Evolutionary conservation across 2,329 filamentous ascomycete genomes (phyloP).

Genomic region (Ophiostoma piceae): DNA sequence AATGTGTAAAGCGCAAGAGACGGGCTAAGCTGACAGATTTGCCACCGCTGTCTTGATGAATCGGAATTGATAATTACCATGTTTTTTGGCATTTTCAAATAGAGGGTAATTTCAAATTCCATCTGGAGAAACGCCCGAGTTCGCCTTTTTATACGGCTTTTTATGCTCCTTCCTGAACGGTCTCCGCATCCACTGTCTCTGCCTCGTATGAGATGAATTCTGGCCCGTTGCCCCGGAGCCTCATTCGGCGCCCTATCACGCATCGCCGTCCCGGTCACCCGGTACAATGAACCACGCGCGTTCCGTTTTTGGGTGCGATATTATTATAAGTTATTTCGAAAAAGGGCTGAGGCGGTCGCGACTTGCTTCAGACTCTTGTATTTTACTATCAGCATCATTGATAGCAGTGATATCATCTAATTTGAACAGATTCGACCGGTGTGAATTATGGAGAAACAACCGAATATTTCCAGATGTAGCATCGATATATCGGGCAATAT

Average conservation of each 20-base stretch:
- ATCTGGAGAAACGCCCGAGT: not conserved
- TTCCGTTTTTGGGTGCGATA: not conserved
- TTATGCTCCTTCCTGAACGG: not conserved
- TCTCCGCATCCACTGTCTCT: not conserved
- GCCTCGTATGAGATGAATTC: not conserved
- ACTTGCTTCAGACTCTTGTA: not conserved
- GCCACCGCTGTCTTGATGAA: not conserved
- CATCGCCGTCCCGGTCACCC: not conserved
- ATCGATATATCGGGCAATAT: not conserved
- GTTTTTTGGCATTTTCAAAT: not conserved
- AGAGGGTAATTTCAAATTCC: not conserved
- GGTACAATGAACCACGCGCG: not conserved
- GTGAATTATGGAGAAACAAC: not conserved
- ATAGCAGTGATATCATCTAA: not conserved
- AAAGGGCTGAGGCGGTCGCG: not conserved
- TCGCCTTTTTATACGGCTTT: not conserved
- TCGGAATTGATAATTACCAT: no score
- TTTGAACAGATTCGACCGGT: not conserved
- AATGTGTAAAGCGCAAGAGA: no score
- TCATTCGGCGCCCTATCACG: not conserved
- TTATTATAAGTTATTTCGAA: not conserved
- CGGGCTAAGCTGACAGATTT: no score
- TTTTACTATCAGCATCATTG: not conserved
- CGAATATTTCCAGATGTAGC: not conserved
- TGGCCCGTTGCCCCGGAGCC: not conserved